These are phyloP conservation scores for Dryas octopetala DNA, from an alignment of 306 rosid genomes.

Conservation along the genomic window DNA sequence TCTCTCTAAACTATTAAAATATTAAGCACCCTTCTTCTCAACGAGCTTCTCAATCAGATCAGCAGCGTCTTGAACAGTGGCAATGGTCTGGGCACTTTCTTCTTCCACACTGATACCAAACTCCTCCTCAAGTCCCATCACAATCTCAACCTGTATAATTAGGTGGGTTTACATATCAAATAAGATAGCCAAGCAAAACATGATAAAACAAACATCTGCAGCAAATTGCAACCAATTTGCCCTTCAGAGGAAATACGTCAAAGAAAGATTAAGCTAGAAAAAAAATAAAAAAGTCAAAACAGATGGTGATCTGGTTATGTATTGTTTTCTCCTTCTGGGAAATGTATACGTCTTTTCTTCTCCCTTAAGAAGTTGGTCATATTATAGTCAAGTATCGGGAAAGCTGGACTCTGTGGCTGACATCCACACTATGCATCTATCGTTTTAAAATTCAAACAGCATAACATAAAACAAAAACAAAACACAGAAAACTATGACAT, in stretches of 20 bases:
- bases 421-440: no score
- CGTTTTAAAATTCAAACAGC: no score
- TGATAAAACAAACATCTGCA: background rate
- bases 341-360: no score
- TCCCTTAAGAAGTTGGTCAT: background rate
- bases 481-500: background rate
- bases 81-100: conserved; percentile 85
- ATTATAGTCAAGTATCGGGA: no score
- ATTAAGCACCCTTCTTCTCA: conserved; percentile 45
- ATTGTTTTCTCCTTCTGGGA: no score
- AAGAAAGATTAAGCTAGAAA: background rate
- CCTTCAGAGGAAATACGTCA: background rate
- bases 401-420: no score
- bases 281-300: background rate
- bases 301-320: background rate
- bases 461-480: background rate
- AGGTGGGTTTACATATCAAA: background rate
- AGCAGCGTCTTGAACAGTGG: conserved; percentile 94
- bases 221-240: background rate
- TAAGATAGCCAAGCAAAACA: conserved; percentile 12
- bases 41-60: conserved; percentile 73
- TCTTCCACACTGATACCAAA: conserved; percentile 75
- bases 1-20: conserved; percentile 7
- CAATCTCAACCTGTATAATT: conserved; percentile 79
- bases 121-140: conserved; percentile 95